Conservation (phyloP, 352 stramenopile genomes). For the Pythium diclinum region DNA sequence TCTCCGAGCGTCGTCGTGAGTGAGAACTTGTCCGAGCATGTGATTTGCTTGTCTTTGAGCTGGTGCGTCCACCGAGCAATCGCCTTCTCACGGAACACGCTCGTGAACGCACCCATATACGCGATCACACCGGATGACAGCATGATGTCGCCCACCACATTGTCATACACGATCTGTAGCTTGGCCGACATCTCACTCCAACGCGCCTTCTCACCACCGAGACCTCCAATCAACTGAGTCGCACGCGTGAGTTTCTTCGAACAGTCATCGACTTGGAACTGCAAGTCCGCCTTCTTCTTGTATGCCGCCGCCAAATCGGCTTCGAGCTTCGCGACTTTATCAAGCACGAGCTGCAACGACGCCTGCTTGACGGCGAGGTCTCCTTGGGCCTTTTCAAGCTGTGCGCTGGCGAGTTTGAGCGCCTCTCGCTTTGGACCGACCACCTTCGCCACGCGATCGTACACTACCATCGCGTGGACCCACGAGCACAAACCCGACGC, state of each 20-base stretch:
- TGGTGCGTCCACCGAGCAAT: slow-evolving; percentile 78
- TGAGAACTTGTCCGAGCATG: slow-evolving; percentile 76
- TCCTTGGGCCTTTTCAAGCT: slow-evolving; percentile 82
- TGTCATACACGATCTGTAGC: slow-evolving; percentile 86
- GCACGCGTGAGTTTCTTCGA: slow-evolving; percentile 90
- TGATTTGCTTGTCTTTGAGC: slow-evolving; percentile 64
- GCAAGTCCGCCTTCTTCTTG: slow-evolving; percentile 90
- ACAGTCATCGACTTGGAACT: slow-evolving; percentile 92
- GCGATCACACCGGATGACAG: slow-evolving; percentile 92
- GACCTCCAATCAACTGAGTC: slow-evolving; percentile 91
- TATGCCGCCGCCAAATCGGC: slow-evolving; percentile 87
- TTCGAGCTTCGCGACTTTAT: slow-evolving; percentile 90
- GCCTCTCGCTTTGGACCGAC: slow-evolving; percentile 93
- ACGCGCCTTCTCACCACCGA: slow-evolving; percentile 91
- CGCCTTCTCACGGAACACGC: slow-evolving; percentile 88
- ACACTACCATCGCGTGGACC: slow-evolving; percentile 96
- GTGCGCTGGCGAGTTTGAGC: slow-evolving; percentile 85
- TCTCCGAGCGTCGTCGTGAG: slow-evolving; percentile 90
- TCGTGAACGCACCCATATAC: slow-evolving; percentile 93
- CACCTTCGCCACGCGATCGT: slow-evolving; percentile 91
- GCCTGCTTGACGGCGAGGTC: slow-evolving; percentile 89
- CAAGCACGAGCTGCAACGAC: slow-evolving; percentile 89
- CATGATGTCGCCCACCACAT: slow-evolving; percentile 93
- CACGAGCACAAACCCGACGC: slow-evolving; percentile 93
- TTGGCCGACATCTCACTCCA: slow-evolving; percentile 90